These are phyloP conservation scores for Rhypophila decipiens DNA, from an alignment of 495 filamentous ascomycete genomes.

Conservation along the genomic window DNA sequence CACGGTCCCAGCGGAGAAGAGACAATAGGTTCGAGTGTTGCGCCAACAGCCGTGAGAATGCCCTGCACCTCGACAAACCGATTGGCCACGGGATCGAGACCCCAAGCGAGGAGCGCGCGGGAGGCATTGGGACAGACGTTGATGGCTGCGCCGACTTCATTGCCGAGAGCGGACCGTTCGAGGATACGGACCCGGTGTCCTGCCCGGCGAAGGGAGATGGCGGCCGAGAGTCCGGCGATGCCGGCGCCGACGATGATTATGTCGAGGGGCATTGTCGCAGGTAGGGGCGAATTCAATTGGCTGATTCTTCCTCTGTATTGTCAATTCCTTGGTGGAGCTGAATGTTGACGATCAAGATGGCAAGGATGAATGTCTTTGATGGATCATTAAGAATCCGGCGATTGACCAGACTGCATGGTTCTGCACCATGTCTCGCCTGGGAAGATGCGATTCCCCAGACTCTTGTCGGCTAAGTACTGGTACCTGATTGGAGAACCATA, in stretches of 20 bases:
- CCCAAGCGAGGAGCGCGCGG: constrained; percentile 40
- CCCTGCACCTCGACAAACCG: constrained; percentile 24
- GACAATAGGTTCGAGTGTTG: constrained; percentile 26
- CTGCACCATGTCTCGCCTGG: no score
- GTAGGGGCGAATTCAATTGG: no score
- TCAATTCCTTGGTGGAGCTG: neutral
- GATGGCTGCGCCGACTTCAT: constrained; percentile 52
- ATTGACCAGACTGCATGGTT: no score
- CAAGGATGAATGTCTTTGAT: no score
- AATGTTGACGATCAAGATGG: neutral
- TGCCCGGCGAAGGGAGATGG: constrained; percentile 39
- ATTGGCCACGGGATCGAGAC: constrained; percentile 30
- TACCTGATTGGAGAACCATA: no score
- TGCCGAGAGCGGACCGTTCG: constrained; percentile 43
- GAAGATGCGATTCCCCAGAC: no score
- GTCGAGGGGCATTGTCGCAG: constrained; percentile 26
- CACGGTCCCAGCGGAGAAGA: constrained; percentile 12
- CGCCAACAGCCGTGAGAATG: constrained; percentile 26
- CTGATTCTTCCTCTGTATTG: neutral
- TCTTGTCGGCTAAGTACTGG: no score
- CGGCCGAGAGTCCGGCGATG: constrained; percentile 46
- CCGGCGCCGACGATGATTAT: constrained; percentile 47
- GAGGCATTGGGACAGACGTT: constrained; percentile 43
- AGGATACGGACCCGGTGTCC: constrained; percentile 48
- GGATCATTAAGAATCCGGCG: no score